Evolutionary conservation across 257 asterid genomes (phyloP), one percentile per base, ranked within the genome.

Genomic region (Solanum chiquidenum): DNA sequence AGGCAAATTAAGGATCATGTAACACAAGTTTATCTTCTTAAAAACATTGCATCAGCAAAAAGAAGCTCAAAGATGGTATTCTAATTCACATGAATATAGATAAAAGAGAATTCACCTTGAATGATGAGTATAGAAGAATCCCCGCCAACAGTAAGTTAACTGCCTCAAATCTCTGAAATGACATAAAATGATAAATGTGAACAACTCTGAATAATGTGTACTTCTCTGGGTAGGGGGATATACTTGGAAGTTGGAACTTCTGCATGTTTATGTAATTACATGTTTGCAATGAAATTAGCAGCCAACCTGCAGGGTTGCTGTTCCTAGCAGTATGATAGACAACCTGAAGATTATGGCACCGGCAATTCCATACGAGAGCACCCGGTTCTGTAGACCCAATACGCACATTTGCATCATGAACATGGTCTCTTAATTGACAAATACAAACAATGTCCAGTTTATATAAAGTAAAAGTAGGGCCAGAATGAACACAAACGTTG

Each of bases 291-390:
- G 89, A 10, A 66, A 83, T 76, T 33, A 25, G 86, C 66, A 91
- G 91, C 85, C 87, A 87, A 97, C 99, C 99, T 97, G 99, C 91
- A 97, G 93, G 44, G 99, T 95, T 86, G 95, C 99, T 85, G 98
- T 91, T 90, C 99, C 99, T 44, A 97, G 98, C 91, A 97, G 98
- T 89, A 97, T 97, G 92, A 97, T 87, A 29, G 99, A 87, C 87
- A 91, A 90, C 23, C 99, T 91, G 91, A 97, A 96, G 91, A 97
- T 60, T 87, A 97, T 77, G 64, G 99, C 99, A 86, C 99, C 99
- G 82, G 96, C 98, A 91, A 97, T 97, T 75, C 99, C 99, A 93
- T 93, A 97, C 46, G 99, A 93, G 83, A 97, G 97, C 91, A 97
- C 99, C 90, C 97, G 98, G 76, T 88, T 92, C 99, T 97, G 88